These are phyloP conservation scores for Candida nitratophila DNA, from an alignment of 805 yeast genomes.

Conservation along the genomic window DNA sequence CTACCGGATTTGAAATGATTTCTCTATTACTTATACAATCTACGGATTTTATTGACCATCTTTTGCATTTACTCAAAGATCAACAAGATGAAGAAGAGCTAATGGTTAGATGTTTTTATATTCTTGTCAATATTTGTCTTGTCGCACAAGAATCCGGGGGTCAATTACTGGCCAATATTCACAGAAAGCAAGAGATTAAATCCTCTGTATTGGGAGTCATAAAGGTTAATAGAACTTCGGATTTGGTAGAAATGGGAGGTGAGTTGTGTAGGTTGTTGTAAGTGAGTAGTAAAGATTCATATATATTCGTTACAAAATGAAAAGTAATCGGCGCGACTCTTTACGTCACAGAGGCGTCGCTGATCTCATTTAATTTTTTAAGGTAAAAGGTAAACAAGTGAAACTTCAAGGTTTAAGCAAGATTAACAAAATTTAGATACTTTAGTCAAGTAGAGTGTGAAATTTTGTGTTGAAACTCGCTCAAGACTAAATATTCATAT, in stretches of 20 bases:
- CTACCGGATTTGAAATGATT: slow-evolving; percentile 20
- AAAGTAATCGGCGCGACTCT: no score
- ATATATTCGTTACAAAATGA: no score
- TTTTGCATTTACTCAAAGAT: slow-evolving; percentile 8
- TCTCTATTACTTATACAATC: slow-evolving; percentile 11
- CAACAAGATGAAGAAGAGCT: slow-evolving; percentile 16
- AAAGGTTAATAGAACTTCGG: not conserved
- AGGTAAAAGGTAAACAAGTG: not conserved
- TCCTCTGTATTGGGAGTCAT: not conserved
- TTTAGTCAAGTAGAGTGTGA: no score
- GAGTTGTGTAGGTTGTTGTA: not conserved
- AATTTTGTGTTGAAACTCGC: no score
- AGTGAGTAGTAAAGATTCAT: no score
- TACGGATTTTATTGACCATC: slow-evolving; percentile 12
- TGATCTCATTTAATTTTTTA: not conserved
- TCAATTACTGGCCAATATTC: not conserved
- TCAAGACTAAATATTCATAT: no score
- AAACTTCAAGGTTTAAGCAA: no score
- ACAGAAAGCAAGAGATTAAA: not conserved
- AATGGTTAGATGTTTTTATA: slow-evolving; percentile 16
- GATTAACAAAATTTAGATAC: no score
- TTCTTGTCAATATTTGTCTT: slow-evolving; percentile 8
- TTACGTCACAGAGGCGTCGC: no score
- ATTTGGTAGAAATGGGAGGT: not conserved
- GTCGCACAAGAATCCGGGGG: not conserved